A percentile compares a stretch with the other conserved stretches of the same genome.
Evolutionary conservation across 768 basidiomycete species (phyloP).

Genomic region (Pilatotrama ljubarskyi): DNA sequence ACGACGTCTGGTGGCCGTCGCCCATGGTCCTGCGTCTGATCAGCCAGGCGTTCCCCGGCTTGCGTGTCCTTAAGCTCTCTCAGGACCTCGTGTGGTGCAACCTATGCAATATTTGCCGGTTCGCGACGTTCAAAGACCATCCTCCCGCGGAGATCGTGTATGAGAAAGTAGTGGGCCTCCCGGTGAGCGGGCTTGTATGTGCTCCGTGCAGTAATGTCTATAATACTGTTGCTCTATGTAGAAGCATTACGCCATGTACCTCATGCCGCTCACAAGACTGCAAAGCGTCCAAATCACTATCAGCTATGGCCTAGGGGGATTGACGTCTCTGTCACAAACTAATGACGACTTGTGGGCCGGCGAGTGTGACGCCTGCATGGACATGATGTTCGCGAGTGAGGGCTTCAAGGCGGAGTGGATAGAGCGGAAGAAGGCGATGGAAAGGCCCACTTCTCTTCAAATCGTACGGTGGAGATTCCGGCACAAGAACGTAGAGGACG

Average conservation of each 20-base stretch:
- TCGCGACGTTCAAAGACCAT: constrained; percentile 16
- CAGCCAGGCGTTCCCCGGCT: constrained; percentile 6
- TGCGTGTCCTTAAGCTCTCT: constrained; percentile 12
- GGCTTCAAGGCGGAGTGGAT: constrained; percentile 11
- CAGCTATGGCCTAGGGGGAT: constrained; percentile 9
- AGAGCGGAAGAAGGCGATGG: constrained; percentile 10
- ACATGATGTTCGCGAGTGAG: constrained; percentile 10
- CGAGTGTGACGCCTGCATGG: constrained; percentile 21
- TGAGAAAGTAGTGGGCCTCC: constrained; percentile 18
- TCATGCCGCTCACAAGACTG: constrained; percentile 3
- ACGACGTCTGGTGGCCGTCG: constrained; percentile 19
- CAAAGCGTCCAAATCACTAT: constrained; percentile 11
- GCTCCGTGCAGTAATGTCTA: neutral
- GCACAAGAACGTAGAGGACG: constrained; percentile 1
- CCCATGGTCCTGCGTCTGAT: constrained; percentile 9
- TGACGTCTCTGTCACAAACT: neutral
- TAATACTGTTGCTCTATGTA: neutral
- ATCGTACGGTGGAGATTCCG: constrained; percentile 18
- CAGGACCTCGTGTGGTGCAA: constrained; percentile 21
- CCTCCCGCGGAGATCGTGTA: constrained; percentile 17
- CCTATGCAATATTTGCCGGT: constrained; percentile 20
- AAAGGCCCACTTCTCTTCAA: constrained; percentile 11
- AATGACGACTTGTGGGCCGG: constrained; percentile 16
- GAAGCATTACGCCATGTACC: constrained; percentile 6
- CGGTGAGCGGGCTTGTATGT: constrained; percentile 5